Conservation (phyloP, 139 green algal species). For the Haematococcus lacustris region DNA sequence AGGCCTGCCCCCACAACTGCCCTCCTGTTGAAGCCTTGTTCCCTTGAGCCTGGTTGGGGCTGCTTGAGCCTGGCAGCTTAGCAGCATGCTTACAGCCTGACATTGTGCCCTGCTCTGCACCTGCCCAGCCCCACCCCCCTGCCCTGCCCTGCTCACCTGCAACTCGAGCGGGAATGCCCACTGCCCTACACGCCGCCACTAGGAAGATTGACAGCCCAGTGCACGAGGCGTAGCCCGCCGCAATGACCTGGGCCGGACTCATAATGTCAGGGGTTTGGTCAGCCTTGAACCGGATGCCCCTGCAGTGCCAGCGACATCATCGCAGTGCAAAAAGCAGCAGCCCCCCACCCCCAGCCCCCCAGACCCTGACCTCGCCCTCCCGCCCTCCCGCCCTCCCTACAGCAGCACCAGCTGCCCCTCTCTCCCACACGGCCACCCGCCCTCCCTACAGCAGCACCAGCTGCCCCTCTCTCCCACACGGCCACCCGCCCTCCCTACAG, state of each 20-base stretch:
- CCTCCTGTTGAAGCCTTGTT: too few species aligned
- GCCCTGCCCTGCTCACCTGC: slow-evolving; percentile 16
- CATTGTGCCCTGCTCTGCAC: too few species aligned
- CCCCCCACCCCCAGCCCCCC: too few species aligned
- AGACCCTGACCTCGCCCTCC: background rate
- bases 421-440: background rate
- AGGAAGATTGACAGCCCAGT: slow-evolving; percentile 59
- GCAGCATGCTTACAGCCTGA: too few species aligned
- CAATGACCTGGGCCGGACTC: slow-evolving; percentile 9
- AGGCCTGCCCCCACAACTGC: too few species aligned
- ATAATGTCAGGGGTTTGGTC: background rate
- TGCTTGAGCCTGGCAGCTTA: too few species aligned
- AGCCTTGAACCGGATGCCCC: background rate
- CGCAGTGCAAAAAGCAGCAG: background rate
- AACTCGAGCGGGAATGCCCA: slow-evolving; percentile 48
- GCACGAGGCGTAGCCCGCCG: slow-evolving; percentile 37
- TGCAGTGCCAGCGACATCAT: background rate
- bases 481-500: too few species aligned
- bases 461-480: background rate
- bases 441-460: background rate
- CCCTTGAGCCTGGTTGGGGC: too few species aligned
- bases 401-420: background rate
- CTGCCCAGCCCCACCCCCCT: background rate
- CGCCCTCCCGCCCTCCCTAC: background rate
- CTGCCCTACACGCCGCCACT: slow-evolving; percentile 39